Evolutionary conservation across 2,329 filamentous ascomycete genomes (phyloP), one percentile per base, ranked within the genome.

Genomic region (Sclerotinia sclerotiorum): DNA sequence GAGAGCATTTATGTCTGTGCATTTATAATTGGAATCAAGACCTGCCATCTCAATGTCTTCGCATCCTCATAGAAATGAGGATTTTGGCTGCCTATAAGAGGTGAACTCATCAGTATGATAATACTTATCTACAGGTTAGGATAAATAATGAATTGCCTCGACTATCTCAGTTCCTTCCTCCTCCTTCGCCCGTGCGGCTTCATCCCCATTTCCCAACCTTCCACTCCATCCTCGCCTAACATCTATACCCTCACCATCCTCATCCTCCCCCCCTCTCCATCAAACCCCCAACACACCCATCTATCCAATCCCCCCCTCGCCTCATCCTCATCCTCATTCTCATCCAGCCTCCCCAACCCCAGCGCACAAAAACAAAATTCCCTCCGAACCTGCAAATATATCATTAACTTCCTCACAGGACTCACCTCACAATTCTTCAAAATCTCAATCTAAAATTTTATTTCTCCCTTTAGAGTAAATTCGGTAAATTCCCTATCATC

Each of bases 211-310:
- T 19, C 1, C 7, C 10, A 1, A 0, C 3, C 3, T 7, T 35
- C 35, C 13, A 5, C 27, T 8, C 13, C 5, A 3, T 6, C 0
- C n/a, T 3, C 10, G n/a, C 5, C 3, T 10, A 27, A 2, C 1
- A 5, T 51, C 11, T 10, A 1, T 27, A 2, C 0, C 24, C 7
- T 17, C 15, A 19, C 3, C 4, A 1, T 24, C 5, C 8, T 2
- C 24, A 2, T 2, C 19, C 1, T 6, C 5, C 1, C 0, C 4
- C 5, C 4, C 5, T 3, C 3, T 7, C 8, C 21, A 27, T 19
- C 1, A 21, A 7, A 0, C 7, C 29, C 8, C 60, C 46, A 49
- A 0, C 21, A 19, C 24, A 7, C 44, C 58, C 58, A 62, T 24
- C 32, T 15, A 19, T 49, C 17, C 0, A 62, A 11, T 39, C 51